Evolutionary conservation across 108 stramenopile genomes (phyloP).

Genomic region (Discostella pseudostelligera): DNA sequence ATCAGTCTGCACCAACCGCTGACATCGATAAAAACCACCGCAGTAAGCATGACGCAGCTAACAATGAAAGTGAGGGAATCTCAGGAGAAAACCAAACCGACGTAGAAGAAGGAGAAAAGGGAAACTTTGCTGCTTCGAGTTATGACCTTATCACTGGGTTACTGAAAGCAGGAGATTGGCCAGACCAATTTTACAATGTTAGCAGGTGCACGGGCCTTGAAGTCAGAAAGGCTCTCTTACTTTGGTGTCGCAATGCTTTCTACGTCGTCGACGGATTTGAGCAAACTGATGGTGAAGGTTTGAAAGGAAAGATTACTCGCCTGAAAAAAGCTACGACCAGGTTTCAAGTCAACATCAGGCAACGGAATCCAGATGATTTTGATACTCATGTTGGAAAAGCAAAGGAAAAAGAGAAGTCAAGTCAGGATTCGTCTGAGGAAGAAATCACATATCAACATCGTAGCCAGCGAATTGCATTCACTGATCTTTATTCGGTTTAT

Average conservation of each 20-base stretch:
- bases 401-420: conserved; percentile 49
- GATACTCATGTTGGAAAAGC: conserved; percentile 27
- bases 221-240: conserved; percentile 78
- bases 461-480: conserved; percentile 82
- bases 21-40: conserved; percentile 24
- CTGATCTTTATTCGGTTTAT: conserved; percentile 82
- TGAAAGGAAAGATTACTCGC: conserved; percentile 78
- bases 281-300: conserved; percentile 76
- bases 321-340: conserved; percentile 76
- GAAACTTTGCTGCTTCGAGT: conserved; percentile 57
- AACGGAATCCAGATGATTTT: conserved; percentile 40
- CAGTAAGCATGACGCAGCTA: conserved; percentile 20
- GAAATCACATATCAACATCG: conserved; percentile 84
- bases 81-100: conserved; percentile 24
- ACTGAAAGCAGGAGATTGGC: conserved; percentile 82
- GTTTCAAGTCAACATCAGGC: conserved; percentile 73
- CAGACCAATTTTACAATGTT: conserved; percentile 86
- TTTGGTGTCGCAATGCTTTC: conserved; percentile 78
- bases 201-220: conserved; percentile 86
- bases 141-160: conserved; percentile 86
- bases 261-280: conserved; percentile 91
- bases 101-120: conserved; percentile 42
- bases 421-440: conserved; percentile 38
- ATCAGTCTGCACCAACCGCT: conserved; percentile 20
- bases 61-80: conserved; percentile 28